These are phyloP conservation scores for Excoecaria cochinchinensis DNA, from an alignment of 345 rosid species.

Conservation along the genomic window DNA sequence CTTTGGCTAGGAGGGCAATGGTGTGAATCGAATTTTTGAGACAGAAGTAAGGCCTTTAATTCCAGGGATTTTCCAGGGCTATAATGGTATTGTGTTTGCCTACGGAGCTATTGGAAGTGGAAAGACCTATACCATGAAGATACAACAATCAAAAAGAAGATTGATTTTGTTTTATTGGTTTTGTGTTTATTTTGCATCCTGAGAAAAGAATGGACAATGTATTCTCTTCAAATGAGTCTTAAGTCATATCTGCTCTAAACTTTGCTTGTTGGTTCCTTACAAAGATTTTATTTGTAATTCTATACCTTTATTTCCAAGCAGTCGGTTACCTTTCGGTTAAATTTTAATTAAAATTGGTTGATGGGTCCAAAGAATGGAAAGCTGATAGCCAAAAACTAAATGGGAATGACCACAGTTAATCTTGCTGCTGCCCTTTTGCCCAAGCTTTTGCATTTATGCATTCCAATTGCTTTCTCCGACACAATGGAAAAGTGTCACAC, in stretches of 20 bases:
- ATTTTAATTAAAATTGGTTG: not conserved
- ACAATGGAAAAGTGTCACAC: too few species aligned
- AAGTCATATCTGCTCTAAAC: not conserved
- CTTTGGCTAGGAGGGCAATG: slow-evolving; percentile 63
- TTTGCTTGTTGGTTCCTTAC: not conserved
- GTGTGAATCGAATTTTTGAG: slow-evolving; percentile 59
- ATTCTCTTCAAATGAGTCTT: not conserved
- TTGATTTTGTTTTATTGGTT: too few species aligned
- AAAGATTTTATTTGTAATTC: not conserved
- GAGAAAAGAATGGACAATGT: not conserved
- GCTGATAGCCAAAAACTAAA: slow-evolving; percentile 89
- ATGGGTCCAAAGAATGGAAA: slow-evolving; percentile 99
- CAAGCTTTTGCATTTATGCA: slow-evolving; percentile 92
- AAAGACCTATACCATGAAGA: slow-evolving; percentile 96
- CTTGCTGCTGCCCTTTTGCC: slow-evolving; percentile 94
- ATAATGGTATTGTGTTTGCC: slow-evolving; percentile 78
- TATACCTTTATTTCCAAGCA: not conserved
- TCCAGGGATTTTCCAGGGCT: slow-evolving; percentile 59
- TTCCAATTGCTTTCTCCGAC: slow-evolving; percentile 97
- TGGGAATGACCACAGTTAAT: slow-evolving; percentile 89
- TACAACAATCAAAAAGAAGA: slow-evolving; percentile 4
- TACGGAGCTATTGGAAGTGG: slow-evolving; percentile 98
- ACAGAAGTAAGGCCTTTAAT: slow-evolving; percentile 72
- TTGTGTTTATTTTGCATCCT: slow-evolving; percentile 21
- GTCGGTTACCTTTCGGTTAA: not conserved